Base-by-base conservation (phyloP, 2,329 filamentous ascomycete genomes). In the Chaetomiaceae sp. region DNA sequence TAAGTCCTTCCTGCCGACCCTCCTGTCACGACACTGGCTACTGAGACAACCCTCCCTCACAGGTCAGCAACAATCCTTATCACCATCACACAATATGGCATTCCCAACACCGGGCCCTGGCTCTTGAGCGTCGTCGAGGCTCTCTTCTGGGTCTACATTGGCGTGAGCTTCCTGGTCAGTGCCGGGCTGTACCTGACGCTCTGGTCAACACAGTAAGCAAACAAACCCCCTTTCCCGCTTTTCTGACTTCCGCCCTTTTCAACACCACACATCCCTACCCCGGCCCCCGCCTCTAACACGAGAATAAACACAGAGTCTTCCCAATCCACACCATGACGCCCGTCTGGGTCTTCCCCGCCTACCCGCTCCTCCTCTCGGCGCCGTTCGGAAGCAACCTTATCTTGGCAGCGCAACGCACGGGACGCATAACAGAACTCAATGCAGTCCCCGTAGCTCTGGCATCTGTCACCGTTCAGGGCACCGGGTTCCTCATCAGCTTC, bases 331-430 rank as follows among this genome's bases (percentile, higher is more conserved):
- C 83, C 46, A 93, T 95, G 89, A 93, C 88, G 0, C 88, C 88
- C 0, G 82, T 89, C 16, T 93, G 88, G 88, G 89, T 92, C 48
- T 93, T 93, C 58, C 89, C 88, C 0, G 87, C 86, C 0, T 95
- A 95, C 57, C 87, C 89, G 0, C 74, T 93, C 19, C 77, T 95
- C 3, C 79, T 93, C 8, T 81, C 86, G 19, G 88, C 85, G 0
- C 85, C 88, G 0, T 82, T 90, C 58, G 88, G 85, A 14, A 77
- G 78, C 16, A 81, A 73, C 43, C 68, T 81, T 25, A 75, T 81
- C 53, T 61, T 66, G 39, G 68, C 73, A 7, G 69, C 72, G 8
- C 57, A 61, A 7, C 53, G 56, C 16, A 59, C 61, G 3, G 56
- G 59, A 6, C 60, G 57, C 7, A 59, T 60, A 4, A 51, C 59